Conservation (phyloP, 257 asterid genomes). For the Solanum etuberosum region DNA sequence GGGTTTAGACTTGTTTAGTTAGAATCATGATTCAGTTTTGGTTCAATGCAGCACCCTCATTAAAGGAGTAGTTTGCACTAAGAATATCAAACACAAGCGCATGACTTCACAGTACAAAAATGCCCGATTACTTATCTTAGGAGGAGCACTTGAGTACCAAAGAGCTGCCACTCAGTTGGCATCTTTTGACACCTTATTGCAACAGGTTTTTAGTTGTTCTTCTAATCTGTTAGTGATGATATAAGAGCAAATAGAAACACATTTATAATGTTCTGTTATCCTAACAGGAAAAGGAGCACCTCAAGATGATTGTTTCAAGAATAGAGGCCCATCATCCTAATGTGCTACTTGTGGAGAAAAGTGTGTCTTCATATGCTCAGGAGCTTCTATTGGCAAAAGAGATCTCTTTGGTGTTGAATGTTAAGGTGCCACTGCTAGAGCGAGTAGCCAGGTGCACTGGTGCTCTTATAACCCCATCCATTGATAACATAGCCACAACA, state of each 20-base stretch:
- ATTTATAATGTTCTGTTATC: background rate
- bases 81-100: conserved; percentile 93
- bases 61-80: conserved; percentile 89
- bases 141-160: conserved; percentile 95
- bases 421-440: conserved; percentile 69
- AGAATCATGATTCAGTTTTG: background rate
- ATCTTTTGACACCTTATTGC: conserved; percentile 73
- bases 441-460: conserved; percentile 86
- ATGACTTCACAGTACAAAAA: conserved; percentile 85
- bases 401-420: conserved; percentile 81
- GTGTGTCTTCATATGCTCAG: conserved; percentile 82
- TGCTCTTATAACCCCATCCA: conserved; percentile 69
- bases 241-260: conserved; percentile 5
- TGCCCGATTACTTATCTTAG: conserved; percentile 72
- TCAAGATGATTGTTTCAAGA: conserved; percentile 65
- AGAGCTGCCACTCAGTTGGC: conserved; percentile 76
- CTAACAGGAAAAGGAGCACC: conserved; percentile 77
- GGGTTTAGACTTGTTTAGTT: background rate
- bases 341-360: conserved; percentile 89
- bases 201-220: conserved; percentile 45
- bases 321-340: conserved; percentile 88
- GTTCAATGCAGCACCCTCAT: conserved; percentile 55
- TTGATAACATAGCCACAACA: conserved; percentile 56
- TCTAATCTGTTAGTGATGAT: background rate
- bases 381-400: conserved; percentile 79